These are phyloP conservation scores for Galerina marginata DNA, from an alignment of 768 basidiomycete species.

Conservation along the genomic window DNA sequence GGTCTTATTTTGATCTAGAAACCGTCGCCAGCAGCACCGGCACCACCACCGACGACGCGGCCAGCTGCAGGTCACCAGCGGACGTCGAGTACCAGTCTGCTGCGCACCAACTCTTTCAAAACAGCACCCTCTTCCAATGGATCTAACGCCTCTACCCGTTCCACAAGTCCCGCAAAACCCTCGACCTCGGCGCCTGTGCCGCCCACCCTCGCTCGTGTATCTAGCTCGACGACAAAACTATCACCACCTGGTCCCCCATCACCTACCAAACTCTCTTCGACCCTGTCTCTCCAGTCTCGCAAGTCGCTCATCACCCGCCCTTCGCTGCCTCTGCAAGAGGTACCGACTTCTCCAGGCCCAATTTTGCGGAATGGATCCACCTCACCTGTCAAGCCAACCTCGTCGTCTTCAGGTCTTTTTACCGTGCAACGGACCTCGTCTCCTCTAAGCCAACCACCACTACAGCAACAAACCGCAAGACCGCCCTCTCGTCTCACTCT, in stretches of 20 bases:
- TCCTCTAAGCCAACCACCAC: slow-evolving; percentile 41
- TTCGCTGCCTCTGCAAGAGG: slow-evolving; percentile 43
- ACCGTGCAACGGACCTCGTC: slow-evolving; percentile 42
- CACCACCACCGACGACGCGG: slow-evolving; percentile 10
- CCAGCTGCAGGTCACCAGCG: slow-evolving; percentile 56
- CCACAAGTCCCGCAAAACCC: slow-evolving; percentile 67
- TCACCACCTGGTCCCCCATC: slow-evolving; percentile 39
- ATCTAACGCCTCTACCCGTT: slow-evolving; percentile 63
- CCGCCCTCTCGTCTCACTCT: slow-evolving; percentile 28
- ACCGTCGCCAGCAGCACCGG: slow-evolving; percentile 23
- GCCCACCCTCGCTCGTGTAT: slow-evolving; percentile 22
- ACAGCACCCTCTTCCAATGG: slow-evolving; percentile 48
- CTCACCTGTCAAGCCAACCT: slow-evolving; percentile 20
- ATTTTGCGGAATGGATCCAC: slow-evolving; percentile 37
- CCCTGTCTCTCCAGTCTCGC: slow-evolving; percentile 53
- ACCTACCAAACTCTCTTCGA: slow-evolving; percentile 60
- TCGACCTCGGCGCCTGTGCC: slow-evolving; percentile 31
- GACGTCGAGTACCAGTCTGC: slow-evolving; percentile 54
- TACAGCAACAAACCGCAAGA: slow-evolving; percentile 30
- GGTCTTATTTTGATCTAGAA: slow-evolving; percentile 15
- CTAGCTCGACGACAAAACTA: slow-evolving; percentile 29
- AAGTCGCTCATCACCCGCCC: slow-evolving; percentile 52
- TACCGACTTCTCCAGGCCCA: slow-evolving; percentile 35
- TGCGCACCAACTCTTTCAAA: slow-evolving; percentile 45
- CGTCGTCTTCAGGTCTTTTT: slow-evolving; percentile 24